A percentile compares a stretch with the other conserved stretches of the same genome.
Evolutionary conservation across 192 early-diverging fungal genomes (phyloP).

Genomic region (Thamnidium elegans): DNA sequence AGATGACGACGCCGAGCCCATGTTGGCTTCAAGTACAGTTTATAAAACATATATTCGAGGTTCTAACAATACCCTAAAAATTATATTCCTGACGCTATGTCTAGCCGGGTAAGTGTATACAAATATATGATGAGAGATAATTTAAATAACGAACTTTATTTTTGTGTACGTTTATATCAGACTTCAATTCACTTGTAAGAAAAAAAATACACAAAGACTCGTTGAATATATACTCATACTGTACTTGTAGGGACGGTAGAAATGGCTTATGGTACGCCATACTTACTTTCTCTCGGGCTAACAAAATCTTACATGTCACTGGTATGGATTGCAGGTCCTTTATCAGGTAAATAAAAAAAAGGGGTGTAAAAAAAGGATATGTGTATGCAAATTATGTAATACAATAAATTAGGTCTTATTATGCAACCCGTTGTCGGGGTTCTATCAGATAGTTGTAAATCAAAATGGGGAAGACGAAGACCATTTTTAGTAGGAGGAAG

Average conservation of each 20-base stretch:
- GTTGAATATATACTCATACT: constrained; percentile 4
- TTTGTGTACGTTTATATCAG: constrained; percentile 20
- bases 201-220: not conserved
- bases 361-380: not conserved
- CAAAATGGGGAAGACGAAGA: constrained; percentile 70
- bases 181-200: constrained; percentile 67
- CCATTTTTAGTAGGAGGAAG: constrained; percentile 86
- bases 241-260: constrained; percentile 64
- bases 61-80: constrained; percentile 36
- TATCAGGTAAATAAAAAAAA: constrained; percentile 53
- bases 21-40: not conserved
- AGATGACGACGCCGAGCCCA: not conserved
- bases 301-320: constrained; percentile 79
- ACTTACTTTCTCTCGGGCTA: constrained; percentile 79
- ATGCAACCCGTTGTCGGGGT: constrained; percentile 84
- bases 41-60: constrained; percentile 35
- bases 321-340: constrained; percentile 92
- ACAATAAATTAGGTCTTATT: constrained; percentile 49
- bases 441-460: constrained; percentile 76
- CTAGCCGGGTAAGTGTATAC: constrained; percentile 45
- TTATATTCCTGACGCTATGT: constrained; percentile 54
- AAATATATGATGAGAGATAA: not conserved
- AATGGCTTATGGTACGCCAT: constrained; percentile 77
- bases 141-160: not conserved
- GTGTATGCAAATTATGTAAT: constrained; percentile 1